Evolutionary conservation across 176 grass and related monocot species (phyloP).

Genomic region (Microstegium vimineum): DNA sequence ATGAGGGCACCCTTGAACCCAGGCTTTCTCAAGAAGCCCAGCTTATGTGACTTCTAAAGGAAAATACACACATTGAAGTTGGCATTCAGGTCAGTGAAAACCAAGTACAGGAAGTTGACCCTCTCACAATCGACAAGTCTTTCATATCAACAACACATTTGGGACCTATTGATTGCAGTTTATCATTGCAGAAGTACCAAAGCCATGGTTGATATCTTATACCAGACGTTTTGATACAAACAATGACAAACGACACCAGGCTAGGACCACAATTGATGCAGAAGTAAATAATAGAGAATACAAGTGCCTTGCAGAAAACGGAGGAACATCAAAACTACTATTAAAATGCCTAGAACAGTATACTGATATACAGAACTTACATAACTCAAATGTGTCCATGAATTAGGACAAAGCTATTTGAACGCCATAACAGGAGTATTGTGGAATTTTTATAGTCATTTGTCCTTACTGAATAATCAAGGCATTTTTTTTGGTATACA

Average conservation of each 20-base stretch:
- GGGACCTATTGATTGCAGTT: slow-evolving; percentile 20
- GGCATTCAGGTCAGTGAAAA: background rate
- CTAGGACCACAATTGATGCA: slow-evolving; percentile 16
- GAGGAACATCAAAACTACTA: background rate
- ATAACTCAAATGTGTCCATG: slow-evolving; percentile 17
- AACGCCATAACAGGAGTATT: background rate
- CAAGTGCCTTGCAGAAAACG: background rate
- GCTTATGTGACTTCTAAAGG: slow-evolving; percentile 1
- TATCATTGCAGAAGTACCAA: slow-evolving; percentile 45
- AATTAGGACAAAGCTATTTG: background rate
- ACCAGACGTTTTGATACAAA: slow-evolving; percentile 25
- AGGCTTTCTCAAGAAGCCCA: background rate
- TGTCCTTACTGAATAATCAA: slow-evolving; percentile 10
- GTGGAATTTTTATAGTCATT: background rate
- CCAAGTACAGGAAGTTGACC: slow-evolving; percentile 16
- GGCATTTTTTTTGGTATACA: background rate
- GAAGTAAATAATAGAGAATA: slow-evolving; percentile 25
- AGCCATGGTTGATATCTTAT: slow-evolving; percentile 21
- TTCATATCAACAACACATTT: slow-evolving; percentile 9
- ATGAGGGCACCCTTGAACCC: background rate
- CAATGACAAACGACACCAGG: slow-evolving; percentile 13
- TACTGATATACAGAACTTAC: background rate
- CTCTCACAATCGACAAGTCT: background rate
- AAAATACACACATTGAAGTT: slow-evolving; percentile 14
- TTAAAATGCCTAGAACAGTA: slow-evolving; percentile 5